phyloP scores from a whole-genome alignment of 2,329 filamentous ascomycete genomes.

The Xylariaceae sp. region DNA sequence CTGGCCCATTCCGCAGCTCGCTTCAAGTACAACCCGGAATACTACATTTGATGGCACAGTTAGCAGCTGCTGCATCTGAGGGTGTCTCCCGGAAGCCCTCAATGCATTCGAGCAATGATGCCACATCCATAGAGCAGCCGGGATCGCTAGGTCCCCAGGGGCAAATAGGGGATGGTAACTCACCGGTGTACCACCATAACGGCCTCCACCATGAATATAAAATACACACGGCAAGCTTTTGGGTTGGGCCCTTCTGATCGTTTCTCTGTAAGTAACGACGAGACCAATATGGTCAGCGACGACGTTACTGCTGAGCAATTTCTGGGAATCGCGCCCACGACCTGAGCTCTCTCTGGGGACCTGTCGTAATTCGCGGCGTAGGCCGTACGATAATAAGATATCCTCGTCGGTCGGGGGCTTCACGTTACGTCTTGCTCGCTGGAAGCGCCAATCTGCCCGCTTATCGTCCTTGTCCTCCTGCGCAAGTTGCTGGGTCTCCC shows the following conservation, averaged over 20 bases:
- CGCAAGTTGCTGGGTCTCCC: conserved; percentile 9
- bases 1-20: conserved; percentile 10
- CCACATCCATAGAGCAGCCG: no score
- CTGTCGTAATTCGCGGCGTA: conserved; percentile 7
- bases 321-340: conserved; percentile 5
- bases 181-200: conserved; percentile 13
- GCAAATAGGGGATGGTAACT: no score
- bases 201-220: conserved; percentile 16
- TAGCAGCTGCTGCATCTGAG: not conserved
- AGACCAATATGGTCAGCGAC: conserved; percentile 8
- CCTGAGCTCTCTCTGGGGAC: conserved; percentile 7
- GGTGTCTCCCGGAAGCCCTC: no score
- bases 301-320: conserved; percentile 7
- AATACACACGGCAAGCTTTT: conserved; percentile 16
- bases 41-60: not conserved
- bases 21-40: conserved; percentile 10
- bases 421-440: conserved; percentile 10
- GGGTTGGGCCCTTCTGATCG: conserved; percentile 1
- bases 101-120: no score
- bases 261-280: conserved; percentile 7
- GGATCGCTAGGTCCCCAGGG: no score
- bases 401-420: conserved; percentile 7
- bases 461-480: conserved; percentile 6
- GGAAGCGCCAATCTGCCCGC: conserved; percentile 14
- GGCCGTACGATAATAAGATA: conserved; percentile 3